phyloP scores from a whole-genome alignment of 2,329 filamentous ascomycete species.

The Fusarium ambrosium region DNA sequence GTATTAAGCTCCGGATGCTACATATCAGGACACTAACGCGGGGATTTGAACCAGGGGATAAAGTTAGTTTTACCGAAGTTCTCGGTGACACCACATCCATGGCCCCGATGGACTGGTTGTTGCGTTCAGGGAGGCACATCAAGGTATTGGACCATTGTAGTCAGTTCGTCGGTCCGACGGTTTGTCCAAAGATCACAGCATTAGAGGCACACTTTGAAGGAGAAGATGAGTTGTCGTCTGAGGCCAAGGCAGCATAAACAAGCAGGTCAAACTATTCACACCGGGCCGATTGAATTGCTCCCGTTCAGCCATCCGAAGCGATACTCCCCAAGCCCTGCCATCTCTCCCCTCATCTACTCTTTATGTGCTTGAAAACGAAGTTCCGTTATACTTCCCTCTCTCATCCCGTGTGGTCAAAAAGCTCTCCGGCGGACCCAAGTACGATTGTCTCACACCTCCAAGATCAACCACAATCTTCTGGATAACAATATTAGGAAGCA shows the following conservation, averaged over 20 bases:
- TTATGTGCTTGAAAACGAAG: constrained; percentile 13
- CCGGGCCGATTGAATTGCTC: not conserved
- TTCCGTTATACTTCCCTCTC: constrained; percentile 27
- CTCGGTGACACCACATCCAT: not conserved
- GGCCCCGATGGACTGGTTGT: not conserved
- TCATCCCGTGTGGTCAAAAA: constrained; percentile 51
- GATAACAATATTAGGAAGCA: constrained; percentile 66
- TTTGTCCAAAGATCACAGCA: not conserved
- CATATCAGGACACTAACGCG: not conserved
- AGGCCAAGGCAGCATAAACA: not conserved
- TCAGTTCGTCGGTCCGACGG: not conserved
- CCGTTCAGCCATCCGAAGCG: not conserved
- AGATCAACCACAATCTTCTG: constrained; percentile 70
- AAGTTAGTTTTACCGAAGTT: not conserved
- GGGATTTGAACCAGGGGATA: not conserved
- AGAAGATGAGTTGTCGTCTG: not conserved
- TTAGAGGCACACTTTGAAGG: not conserved
- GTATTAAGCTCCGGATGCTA: constrained; percentile 1
- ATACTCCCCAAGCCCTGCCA: not conserved
- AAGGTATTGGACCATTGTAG: not conserved
- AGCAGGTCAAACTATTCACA: not conserved
- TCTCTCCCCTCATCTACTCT: not conserved
- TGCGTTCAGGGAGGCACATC: not conserved
- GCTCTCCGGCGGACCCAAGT: constrained; percentile 70
- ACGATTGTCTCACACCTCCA: constrained; percentile 67